Conservation (phyloP, 306 rosid species). For the Cyamopsis tetragonoloba region DNA sequence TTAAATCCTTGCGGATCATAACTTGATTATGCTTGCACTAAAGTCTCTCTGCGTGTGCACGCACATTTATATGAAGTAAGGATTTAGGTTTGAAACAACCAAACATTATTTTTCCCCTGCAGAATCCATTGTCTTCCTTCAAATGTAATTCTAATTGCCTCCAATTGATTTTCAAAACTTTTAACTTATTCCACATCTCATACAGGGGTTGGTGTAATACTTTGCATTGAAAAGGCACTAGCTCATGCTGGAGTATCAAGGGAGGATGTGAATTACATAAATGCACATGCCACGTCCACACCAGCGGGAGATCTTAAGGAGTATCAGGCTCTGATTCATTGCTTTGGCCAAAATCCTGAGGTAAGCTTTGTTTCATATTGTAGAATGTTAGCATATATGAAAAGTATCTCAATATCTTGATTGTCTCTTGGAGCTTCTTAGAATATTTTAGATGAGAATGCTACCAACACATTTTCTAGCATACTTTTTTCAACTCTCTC, state of each 20-base stretch:
- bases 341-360: slow-evolving; percentile 77
- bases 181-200: slow-evolving; percentile 5
- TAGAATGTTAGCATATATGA: neutral
- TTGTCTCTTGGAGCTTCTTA: too few species aligned
- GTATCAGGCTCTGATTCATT: slow-evolving; percentile 70
- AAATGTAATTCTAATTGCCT: too few species aligned
- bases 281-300: slow-evolving; percentile 90
- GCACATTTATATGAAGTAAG: too few species aligned
- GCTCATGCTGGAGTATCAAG: slow-evolving; percentile 60
- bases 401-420: too few species aligned
- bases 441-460: too few species aligned
- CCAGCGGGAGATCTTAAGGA: slow-evolving; percentile 82
- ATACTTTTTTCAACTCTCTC: too few species aligned
- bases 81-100: too few species aligned
- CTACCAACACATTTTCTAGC: too few species aligned
- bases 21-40: slow-evolving; percentile 2
- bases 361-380: slow-evolving; percentile 31
- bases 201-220: slow-evolving; percentile 68
- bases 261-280: slow-evolving; percentile 85
- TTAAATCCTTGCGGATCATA: slow-evolving; percentile 3
- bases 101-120: too few species aligned
- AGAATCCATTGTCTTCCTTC: too few species aligned
- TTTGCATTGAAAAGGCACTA: slow-evolving; percentile 84
- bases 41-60: too few species aligned
- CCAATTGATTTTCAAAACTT: too few species aligned